Base-by-base conservation (phyloP, 495 filamentous ascomycete species). In the Xylaria longipes region DNA sequence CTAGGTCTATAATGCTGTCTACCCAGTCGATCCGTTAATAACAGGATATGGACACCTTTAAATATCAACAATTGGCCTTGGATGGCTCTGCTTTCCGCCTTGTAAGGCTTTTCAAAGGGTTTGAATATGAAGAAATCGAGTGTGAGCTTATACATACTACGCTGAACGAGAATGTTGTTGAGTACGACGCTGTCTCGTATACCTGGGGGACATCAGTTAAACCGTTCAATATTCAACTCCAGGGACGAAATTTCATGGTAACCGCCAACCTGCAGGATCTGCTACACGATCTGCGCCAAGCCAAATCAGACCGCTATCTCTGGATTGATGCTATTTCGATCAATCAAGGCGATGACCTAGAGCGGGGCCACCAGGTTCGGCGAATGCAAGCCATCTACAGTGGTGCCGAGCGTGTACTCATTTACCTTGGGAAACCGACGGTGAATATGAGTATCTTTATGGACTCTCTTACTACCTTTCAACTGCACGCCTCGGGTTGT, bases 291-390 rank as follows among this genome's bases (percentile, higher is more conserved):
- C 52, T 75, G 5, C 74, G 74, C 33, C 43, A 22, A 11, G 1
- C n/a, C 20, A 67, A 62, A 29, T 33, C 58, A 45, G 74, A 75
- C 25, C 68, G 74, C 14, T 57, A 70, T 31, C 61, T 75, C n/a
- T 75, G 74, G 74, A 64, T 74, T 52, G 70, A 68, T 43, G 68
- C 68, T 27, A 65, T 72, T 1, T 52, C 62, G 1, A 72, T 68
- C n/a, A 68, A 71, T 22, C 73, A 76, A 64, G 57, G 35, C 7
- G 33, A 76, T 52, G 5, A 72, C 9, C 56, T 57, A 22, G 73
- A 76, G 56, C 65, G 61, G 27, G 70, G 69, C 33, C 70, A 76
- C 27, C 75, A 76, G 64, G 70, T 76, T 63, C 65, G 61, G 17
- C 70, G 54, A 27, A 76, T 76, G 73, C 43, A 56, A 46, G 4